A percentile compares a stretch with the other conserved stretches of the same genome.
Conservation (phyloP, 106 monocot genomes). For the Ottelia alismoides region DNA sequence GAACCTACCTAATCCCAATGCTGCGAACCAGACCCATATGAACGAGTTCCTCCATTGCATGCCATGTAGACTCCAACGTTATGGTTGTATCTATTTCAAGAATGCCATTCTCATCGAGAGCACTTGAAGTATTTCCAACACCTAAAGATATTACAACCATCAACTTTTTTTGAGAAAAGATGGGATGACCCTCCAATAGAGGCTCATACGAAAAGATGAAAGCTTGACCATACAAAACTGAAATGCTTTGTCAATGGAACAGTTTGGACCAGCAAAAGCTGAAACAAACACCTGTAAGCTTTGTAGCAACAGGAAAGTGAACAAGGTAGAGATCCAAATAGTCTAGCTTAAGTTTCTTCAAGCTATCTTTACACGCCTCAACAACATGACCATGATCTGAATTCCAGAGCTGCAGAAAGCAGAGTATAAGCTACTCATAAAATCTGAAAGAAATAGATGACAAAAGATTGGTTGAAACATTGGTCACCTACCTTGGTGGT, state of each 20-base stretch:
- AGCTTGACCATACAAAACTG: too few species aligned
- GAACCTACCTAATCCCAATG: conserved; percentile 80
- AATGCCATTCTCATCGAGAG: conserved; percentile 80
- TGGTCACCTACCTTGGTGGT: conserved; percentile 56
- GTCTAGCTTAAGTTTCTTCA: conserved; percentile 85
- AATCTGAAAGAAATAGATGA: too few species aligned
- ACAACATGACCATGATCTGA: conserved; percentile 95
- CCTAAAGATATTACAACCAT: conserved; percentile 23
- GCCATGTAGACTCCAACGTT: conserved; percentile 96
- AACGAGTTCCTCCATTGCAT: conserved; percentile 94
- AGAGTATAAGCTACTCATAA: too few species aligned
- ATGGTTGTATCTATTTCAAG: conserved; percentile 88
- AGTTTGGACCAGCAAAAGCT: background rate
- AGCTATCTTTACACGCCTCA: conserved; percentile 88
- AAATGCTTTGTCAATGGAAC: background rate
- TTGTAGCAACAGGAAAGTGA: conserved; percentile 85
- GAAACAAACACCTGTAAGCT: conserved; percentile 52
- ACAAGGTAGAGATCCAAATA: conserved; percentile 96
- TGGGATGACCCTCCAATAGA: too few species aligned
- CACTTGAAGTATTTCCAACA: conserved; percentile 70
- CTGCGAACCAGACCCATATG: conserved; percentile 60
- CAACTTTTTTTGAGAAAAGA: too few species aligned
- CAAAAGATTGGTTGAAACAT: too few species aligned
- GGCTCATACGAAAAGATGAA: too few species aligned
- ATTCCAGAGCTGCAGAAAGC: conserved; percentile 68